Evolutionary conservation across 1,284 basidiomycete species (phyloP), one percentile per base, ranked within the genome.

Genomic region (Leccinum huronense): DNA sequence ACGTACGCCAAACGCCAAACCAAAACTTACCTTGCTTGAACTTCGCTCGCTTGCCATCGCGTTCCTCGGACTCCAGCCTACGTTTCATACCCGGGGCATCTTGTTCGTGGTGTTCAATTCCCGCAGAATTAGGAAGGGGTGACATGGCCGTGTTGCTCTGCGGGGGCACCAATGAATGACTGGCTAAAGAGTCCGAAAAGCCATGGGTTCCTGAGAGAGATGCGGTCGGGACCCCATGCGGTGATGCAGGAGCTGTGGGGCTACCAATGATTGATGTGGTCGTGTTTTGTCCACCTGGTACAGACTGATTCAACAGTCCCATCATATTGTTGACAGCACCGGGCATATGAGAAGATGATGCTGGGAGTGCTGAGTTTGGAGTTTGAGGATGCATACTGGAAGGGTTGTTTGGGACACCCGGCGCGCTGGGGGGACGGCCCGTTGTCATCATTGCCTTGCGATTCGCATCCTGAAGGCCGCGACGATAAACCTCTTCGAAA

Each of bases 401-500:
- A 42, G 63, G 61, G 36, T 70, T 77, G 36, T 63, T 72, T 59
- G 60, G 31, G 51, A 56, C 57, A 19, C 53, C 61, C 2, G 65
- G 63, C 23, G 60, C 51, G 9, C 71, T 75, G 9, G 67, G 51
- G 9, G 70, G 64, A 7, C 76, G 76, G 40, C 66, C 74, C 40
- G 78, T 73, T 56, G 79, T 69, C 69, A 79, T 72, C 69, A 83
- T 80, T 31, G 80, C 79, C 67, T 83, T 86, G 71, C 82, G 73
- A 60, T 69, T 77, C 16, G 67, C 78, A 61, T 87, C 86, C 62
- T 82, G 79, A 45, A 88, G 62, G 68, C 85, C 88, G 69, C 81
- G 86, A 71, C 82, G 82, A 73, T 87, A 89, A 38, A 79, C 73
- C 38, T 89, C 86, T 73, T 93, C 90, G 69, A 92, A 89, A 5